Evolutionary conservation across 345 rosid genomes (phyloP), one percentile per base, ranked within the genome.

Genomic region (Linum usitatissimum): DNA sequence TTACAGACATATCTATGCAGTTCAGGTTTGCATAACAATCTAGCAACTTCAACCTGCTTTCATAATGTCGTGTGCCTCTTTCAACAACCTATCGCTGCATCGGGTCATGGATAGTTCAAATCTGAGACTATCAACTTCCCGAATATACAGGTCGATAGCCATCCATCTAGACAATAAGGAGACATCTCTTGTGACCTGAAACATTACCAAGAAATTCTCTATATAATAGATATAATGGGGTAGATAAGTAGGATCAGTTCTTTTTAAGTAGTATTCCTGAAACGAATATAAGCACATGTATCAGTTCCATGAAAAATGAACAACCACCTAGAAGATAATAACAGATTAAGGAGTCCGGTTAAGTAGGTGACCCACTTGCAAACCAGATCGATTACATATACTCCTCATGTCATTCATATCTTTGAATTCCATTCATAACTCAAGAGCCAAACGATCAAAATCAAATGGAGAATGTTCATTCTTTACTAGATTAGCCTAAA

Each of bases 131-230:
- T 89, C 98, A 68, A 86, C 79, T 76, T 89, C 98, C 67, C 95
- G 76, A 62, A 85, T 83, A 75, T 89, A 89, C 54, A 92, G 78
- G 81, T 92, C 98, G 54, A 87, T 78, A 62, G 97, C 86, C 98
- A 92, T 89, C 98, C 98, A 92, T 69, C 98, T 87, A 58, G 98
- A 92, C 66, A 92, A 77, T 54, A 92, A 90, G 56, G 96, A 85
- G 55, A 92, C 96, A 75, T 89, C 95, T 70, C 85, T 90, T 14
- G 97, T 92, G 30, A 89, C 97, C 98, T 92, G 84, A 62, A 80
- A 74, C 66, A 69, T 61, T 59, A 20, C 64, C 67, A 64, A 53
- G 36, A 68, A 62, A 49, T 34, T 34, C 38, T 23, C 28, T 0
- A 23, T 23, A 10, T 54, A 19, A 54, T 54, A 21, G n/a, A 54